These are phyloP conservation scores for Mycena albidolilacea DNA, from an alignment of 768 basidiomycete species.

Conservation along the genomic window DNA sequence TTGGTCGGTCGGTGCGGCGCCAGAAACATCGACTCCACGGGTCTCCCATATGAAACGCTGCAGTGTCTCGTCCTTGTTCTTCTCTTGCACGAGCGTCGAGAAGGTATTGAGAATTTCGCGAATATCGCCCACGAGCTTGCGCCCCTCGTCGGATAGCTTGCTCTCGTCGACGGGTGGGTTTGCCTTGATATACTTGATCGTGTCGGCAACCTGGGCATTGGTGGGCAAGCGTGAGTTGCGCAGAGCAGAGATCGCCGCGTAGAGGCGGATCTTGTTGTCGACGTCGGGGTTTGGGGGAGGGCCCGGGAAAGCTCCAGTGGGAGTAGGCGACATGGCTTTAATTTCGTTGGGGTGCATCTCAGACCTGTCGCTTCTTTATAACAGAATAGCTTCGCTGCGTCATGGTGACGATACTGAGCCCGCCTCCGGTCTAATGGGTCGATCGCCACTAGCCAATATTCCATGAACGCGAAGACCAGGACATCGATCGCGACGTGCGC, in stretches of 20 bases:
- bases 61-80: constrained; percentile 92
- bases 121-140: constrained; percentile 80
- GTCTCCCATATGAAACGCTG: constrained; percentile 94
- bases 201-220: constrained; percentile 84
- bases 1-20: constrained; percentile 46
- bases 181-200: constrained; percentile 76
- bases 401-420: constrained; percentile 11
- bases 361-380: background rate
- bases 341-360: background rate
- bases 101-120: constrained; percentile 83
- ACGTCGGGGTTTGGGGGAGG: constrained; percentile 23
- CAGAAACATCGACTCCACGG: constrained; percentile 59
- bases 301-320: constrained; percentile 16
- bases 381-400: background rate
- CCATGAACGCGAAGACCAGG: background rate
- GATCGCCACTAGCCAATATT: constrained; percentile 3
- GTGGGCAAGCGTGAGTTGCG: constrained; percentile 84
- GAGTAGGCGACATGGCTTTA: constrained; percentile 2
- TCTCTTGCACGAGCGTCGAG: constrained; percentile 74
- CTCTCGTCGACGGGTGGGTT: constrained; percentile 71
- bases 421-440: background rate
- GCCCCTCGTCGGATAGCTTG: constrained; percentile 84
- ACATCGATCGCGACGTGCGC: background rate
- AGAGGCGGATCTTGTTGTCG: constrained; percentile 73
- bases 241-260: constrained; percentile 87